These are phyloP conservation scores for Phycomyces blakesleeanus DNA, from an alignment of 192 early-diverging fungal species.

Conservation along the genomic window DNA sequence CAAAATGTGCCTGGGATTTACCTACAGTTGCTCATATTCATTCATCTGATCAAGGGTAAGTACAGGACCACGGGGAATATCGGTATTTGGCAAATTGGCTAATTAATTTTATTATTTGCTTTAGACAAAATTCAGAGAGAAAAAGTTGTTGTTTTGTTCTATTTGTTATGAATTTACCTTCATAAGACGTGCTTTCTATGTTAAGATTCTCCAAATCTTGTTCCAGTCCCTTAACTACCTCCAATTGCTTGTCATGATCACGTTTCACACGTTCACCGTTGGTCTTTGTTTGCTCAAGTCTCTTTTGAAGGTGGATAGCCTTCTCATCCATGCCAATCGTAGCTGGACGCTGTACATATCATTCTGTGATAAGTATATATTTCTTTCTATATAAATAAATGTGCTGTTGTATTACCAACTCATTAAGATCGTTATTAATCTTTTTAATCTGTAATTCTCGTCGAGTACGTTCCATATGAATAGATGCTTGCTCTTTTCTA, in stretches of 20 bases:
- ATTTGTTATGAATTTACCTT: neutral
- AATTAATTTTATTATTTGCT: neutral
- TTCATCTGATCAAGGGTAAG: conserved; percentile 26
- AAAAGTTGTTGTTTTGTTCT: too few relatives aligned
- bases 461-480: conserved; percentile 66
- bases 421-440: conserved; percentile 68
- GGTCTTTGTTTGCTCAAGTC: conserved; percentile 57
- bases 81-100: conserved; percentile 8
- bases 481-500: conserved; percentile 69
- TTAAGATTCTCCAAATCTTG: conserved; percentile 9
- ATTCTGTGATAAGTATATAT: neutral
- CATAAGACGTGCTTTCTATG: neutral
- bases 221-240: conserved; percentile 7
- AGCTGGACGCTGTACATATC: conserved; percentile 47
- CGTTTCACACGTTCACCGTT: conserved; percentile 48
- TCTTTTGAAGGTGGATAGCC: conserved; percentile 64
- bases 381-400: conserved; percentile 12
- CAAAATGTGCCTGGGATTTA: neutral
- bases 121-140: too few relatives aligned
- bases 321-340: conserved; percentile 69
- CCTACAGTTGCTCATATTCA: conserved; percentile 31
- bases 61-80: conserved; percentile 15
- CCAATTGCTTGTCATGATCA: conserved; percentile 54
- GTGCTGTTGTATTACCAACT: conserved; percentile 42
- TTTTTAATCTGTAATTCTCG: conserved; percentile 74